Conservation (phyloP, 768 basidiomycete species). For the Lentinus brumalis region DNA sequence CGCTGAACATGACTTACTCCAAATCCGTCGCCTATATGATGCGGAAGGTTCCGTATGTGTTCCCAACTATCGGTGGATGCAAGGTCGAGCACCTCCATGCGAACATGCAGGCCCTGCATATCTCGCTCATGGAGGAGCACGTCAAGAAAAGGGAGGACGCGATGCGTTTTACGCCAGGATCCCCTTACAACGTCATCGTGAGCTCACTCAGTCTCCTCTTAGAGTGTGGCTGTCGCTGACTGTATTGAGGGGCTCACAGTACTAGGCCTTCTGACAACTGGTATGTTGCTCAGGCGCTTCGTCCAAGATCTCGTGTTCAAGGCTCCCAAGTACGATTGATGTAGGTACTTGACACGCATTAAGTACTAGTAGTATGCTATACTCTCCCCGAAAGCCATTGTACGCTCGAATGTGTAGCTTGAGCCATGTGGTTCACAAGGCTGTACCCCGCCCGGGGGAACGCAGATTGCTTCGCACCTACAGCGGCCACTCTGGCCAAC, state of each 20-base stretch:
- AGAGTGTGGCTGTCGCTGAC: background rate
- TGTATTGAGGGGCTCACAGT: conserved; percentile 12
- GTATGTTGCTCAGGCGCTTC: conserved; percentile 22
- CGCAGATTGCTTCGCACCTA: no score
- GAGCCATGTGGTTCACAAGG: no score
- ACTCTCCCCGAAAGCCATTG: no score
- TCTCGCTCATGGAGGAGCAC: conserved; percentile 24
- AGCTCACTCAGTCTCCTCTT: background rate
- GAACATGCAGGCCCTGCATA: conserved; percentile 19
- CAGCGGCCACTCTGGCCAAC: no score
- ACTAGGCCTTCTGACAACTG: conserved; percentile 25
- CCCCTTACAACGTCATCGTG: conserved; percentile 19
- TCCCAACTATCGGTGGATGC: conserved; percentile 22
- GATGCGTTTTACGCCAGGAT: conserved; percentile 27
- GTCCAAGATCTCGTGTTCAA: background rate
- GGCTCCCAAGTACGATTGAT: no score
- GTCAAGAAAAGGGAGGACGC: conserved; percentile 25
- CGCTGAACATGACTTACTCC: background rate
- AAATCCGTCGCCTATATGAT: conserved; percentile 33
- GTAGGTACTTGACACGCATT: no score
- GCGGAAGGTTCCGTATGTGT: conserved; percentile 29
- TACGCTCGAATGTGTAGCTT: no score
- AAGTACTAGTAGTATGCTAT: no score
- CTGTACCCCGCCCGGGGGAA: no score
- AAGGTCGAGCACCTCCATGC: conserved; percentile 23